Percentiles rank a stretch among this genome's conserved stretches.
Evolutionary conservation across 2,329 filamentous ascomycete species (phyloP).

Genomic region (Trematosphaeria pertusa): DNA sequence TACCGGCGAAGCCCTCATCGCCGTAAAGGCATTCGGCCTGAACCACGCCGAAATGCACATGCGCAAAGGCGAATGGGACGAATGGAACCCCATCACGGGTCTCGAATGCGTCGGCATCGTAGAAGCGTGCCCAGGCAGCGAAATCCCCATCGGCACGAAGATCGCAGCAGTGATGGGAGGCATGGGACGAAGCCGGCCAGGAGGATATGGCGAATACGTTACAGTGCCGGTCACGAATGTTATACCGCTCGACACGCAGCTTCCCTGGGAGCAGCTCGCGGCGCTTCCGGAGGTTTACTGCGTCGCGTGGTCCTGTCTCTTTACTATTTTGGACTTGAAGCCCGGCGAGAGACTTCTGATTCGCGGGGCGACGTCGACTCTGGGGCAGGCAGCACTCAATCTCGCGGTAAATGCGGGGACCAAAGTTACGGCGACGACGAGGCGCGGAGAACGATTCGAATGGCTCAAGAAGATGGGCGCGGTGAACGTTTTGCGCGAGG

Average conservation of each 20-base stretch:
- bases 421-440: slow-evolving; percentile 50
- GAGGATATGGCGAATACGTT: slow-evolving; percentile 52
- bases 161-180: slow-evolving; percentile 54
- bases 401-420: slow-evolving; percentile 47
- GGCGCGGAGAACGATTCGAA: slow-evolving; percentile 37
- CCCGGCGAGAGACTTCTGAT: slow-evolving; percentile 48
- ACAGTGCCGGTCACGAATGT: slow-evolving; percentile 45
- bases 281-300: slow-evolving; percentile 52
- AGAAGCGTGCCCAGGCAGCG: slow-evolving; percentile 42
- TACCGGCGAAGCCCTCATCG: slow-evolving; percentile 41
- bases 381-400: slow-evolving; percentile 51
- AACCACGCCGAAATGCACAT: slow-evolving; percentile 58
- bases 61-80: slow-evolving; percentile 53
- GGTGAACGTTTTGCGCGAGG: background rate
- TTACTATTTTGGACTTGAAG: slow-evolving; percentile 45
- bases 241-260: slow-evolving; percentile 25
- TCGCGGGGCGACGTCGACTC: slow-evolving; percentile 51
- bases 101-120: slow-evolving; percentile 55
- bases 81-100: slow-evolving; percentile 49
- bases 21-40: slow-evolving; percentile 52
- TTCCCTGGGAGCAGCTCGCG: slow-evolving; percentile 51
- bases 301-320: slow-evolving; percentile 51
- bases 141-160: slow-evolving; percentile 40
- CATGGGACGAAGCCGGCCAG: slow-evolving; percentile 48
- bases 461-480: slow-evolving; percentile 40